Evolutionary conservation across 345 rosid species (phyloP), one percentile per base, ranked within the genome.

Genomic region (Citrus hindsii): DNA sequence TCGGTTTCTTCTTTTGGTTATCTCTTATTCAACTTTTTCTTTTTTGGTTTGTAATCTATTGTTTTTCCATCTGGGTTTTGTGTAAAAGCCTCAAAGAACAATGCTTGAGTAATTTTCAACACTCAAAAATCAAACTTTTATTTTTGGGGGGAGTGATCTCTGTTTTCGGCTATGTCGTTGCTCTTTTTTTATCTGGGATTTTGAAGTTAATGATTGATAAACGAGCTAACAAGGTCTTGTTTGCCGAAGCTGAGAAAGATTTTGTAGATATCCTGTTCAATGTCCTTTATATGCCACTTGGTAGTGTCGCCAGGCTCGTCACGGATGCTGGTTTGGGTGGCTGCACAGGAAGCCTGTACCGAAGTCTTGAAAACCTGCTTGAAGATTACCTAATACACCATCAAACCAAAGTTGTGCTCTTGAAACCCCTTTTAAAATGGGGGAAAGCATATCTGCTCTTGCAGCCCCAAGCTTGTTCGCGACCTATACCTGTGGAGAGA

Each of bases 181-280:
- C 33, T 32, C 33, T 32, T 32, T 32, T 32, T 32, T 32, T 0
- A 4, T 32, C 33, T 32, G 33, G 33, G 33, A 32, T 0, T 32
- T 35, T 35, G 38, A 35, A 37, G 9, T 7, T 37, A 37, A 27
- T 71, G 6, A 9, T 78, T 3, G 84, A 84, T 7, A 16, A 9
- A 1, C 62, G 27, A 55, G 27, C 64, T 2, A 25, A 65, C 14
- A 73, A 67, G 37, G 84, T 84, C 2, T 19, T 79, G 1, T 48
- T 76, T 3, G 82, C 75, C 0, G 86, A 78, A 71, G 76, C 73
- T 0, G 48, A 69, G 1, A 75, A 84, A 32, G 53, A 75, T 6
- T 75, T 80, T 9, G 77, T 78, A 24, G 82, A 84, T 71, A 75
- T 80, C 53, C 68, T 81, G 2, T 60, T 84, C 13, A 30, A 64